Conservation (phyloP, 1,284 basidiomycete genomes). For the Puccinia coronata region DNA sequence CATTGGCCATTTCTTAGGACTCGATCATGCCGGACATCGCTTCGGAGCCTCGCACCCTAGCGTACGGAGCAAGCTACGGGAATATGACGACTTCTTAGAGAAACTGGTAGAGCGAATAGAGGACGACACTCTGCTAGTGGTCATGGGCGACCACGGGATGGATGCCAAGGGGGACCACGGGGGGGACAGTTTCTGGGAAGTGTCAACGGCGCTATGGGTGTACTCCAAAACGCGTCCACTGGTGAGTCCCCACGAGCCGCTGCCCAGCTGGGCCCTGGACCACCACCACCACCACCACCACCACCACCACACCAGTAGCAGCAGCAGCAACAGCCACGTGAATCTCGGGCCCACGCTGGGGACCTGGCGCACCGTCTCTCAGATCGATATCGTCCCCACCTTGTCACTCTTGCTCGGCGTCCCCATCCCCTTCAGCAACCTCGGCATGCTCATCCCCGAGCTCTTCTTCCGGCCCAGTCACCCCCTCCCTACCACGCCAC, state of each 20-base stretch:
- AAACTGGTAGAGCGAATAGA: slow-evolving; percentile 69
- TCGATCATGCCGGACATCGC: slow-evolving; percentile 94
- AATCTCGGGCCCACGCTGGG: slow-evolving; percentile 30
- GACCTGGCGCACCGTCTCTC: slow-evolving; percentile 69
- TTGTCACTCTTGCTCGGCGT: slow-evolving; percentile 86
- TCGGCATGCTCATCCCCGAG: slow-evolving; percentile 88
- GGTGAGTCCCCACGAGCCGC: slow-evolving; percentile 30
- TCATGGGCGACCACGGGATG: slow-evolving; percentile 98
- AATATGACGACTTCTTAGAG: slow-evolving; percentile 80
- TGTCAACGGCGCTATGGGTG: slow-evolving; percentile 83
- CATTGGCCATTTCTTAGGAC: slow-evolving; percentile 92
- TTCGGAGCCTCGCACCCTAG: slow-evolving; percentile 83
- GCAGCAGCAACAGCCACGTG: background rate
- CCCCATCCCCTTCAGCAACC: slow-evolving; percentile 92
- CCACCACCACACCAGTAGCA: no score
- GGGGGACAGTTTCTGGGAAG: slow-evolving; percentile 83
- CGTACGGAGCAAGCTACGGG: slow-evolving; percentile 79
- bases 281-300: no score
- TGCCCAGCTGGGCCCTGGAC: slow-evolving; percentile 51
- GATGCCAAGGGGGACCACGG: slow-evolving; percentile 92
- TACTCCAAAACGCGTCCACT: slow-evolving; percentile 67
- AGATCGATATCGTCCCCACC: slow-evolving; percentile 91
- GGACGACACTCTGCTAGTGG: slow-evolving; percentile 81
- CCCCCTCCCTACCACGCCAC: slow-evolving; percentile 21
- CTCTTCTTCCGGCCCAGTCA: slow-evolving; percentile 66